A percentile compares a stretch with the other conserved stretches of the same genome.
Conservation (phyloP, 768 basidiomycete species). For the Leccinum subgranulosum region DNA sequence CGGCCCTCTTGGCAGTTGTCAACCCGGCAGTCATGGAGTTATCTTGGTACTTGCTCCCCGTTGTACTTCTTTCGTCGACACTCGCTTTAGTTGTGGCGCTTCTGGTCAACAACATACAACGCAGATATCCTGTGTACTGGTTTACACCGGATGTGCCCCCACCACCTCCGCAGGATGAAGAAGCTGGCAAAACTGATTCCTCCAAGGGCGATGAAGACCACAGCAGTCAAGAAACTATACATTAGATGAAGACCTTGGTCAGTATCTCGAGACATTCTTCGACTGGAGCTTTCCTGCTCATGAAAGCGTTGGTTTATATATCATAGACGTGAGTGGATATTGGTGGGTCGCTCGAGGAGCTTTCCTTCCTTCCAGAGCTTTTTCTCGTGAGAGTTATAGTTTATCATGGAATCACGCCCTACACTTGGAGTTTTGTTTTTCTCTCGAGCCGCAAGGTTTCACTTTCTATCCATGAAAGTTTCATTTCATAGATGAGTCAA, state of each 20-base stretch:
- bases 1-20: conserved; percentile 50
- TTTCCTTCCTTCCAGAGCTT: neutral
- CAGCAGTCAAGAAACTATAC: neutral
- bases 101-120: conserved; percentile 49
- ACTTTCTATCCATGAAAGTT: neutral
- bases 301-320: neutral
- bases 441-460: neutral
- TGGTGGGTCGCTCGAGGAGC: neutral
- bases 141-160: conserved; percentile 13
- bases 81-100: conserved; percentile 46
- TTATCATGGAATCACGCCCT: neutral
- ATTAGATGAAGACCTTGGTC: conserved; percentile 3
- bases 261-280: neutral
- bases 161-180: neutral
- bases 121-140: conserved; percentile 49
- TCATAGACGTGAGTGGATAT: neutral
- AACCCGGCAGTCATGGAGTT: conserved; percentile 40
- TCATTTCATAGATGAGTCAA: neutral
- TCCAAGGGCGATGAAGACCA: neutral
- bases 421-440: conserved; percentile 2
- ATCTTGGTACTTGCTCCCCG: conserved; percentile 54
- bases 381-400: neutral
- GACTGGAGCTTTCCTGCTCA: conserved; percentile 2
- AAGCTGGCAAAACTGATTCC: neutral
- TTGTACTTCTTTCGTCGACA: conserved; percentile 46